Percentiles rank a stretch among this genome's conserved stretches.
phyloP scores from a whole-genome alignment of 2,329 filamentous ascomycete genomes.

The Dothistroma pini region DNA sequence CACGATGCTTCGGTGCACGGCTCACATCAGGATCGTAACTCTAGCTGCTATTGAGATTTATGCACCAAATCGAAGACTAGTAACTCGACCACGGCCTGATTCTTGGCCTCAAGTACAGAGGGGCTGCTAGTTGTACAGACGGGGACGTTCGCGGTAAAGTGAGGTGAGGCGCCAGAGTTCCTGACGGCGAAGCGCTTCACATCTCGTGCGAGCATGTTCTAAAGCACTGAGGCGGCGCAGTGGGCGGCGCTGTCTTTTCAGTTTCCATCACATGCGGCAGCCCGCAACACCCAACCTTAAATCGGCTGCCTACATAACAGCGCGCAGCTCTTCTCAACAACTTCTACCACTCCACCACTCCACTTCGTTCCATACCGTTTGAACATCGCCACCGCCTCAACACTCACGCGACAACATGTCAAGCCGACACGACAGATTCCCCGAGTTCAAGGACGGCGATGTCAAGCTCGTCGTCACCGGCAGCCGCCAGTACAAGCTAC shows the following conservation, averaged over 20 bases:
- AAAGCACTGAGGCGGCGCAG: neutral
- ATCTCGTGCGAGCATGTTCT: neutral
- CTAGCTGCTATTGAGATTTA: too few relatives aligned
- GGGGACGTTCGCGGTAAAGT: too few relatives aligned
- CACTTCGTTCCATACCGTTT: neutral
- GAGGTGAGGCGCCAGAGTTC: too few relatives aligned
- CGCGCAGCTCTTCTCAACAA: neutral
- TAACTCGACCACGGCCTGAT: too few relatives aligned
- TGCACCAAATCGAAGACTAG: too few relatives aligned
- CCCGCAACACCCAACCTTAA: neutral
- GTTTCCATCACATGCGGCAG: neutral
- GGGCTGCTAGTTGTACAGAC: too few relatives aligned
- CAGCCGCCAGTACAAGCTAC: slow-evolving; percentile 38
- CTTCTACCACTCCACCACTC: neutral
- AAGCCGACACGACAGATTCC: slow-evolving; percentile 29
- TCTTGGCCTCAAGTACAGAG: too few relatives aligned
- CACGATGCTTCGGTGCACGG: too few relatives aligned
- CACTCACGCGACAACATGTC: neutral
- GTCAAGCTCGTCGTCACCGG: slow-evolving; percentile 38
- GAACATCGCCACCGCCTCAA: neutral
- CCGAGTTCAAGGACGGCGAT: slow-evolving; percentile 39
- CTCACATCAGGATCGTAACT: too few relatives aligned
- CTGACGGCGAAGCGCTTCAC: neutral
- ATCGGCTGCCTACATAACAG: neutral
- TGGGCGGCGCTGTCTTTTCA: neutral